A percentile compares a stretch with the other conserved stretches of the same genome.
Conservation (phyloP, 176 grass and related monocot species). For the Eleusine indica region DNA sequence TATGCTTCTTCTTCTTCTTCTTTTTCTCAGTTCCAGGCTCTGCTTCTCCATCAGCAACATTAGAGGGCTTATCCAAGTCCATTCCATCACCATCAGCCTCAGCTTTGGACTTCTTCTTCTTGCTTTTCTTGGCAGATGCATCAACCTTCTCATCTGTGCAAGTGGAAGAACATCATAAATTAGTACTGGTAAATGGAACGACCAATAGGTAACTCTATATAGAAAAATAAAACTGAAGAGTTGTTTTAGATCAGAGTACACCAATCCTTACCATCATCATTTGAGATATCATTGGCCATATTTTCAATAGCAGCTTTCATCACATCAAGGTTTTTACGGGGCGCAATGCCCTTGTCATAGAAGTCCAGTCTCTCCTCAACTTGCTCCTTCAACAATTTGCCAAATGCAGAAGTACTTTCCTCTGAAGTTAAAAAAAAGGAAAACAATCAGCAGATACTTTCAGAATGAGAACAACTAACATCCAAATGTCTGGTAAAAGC, state of each 20-base stretch:
- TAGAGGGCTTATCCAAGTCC: conserved; percentile 54
- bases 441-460: conserved; percentile 23
- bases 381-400: conserved; percentile 87
- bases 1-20: conserved; percentile 77
- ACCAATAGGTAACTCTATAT: not conserved
- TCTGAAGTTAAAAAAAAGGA: conserved; percentile 49
- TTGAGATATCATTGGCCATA: conserved; percentile 26
- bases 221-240: not conserved
- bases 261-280: conserved; percentile 47
- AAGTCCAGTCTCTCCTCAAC: conserved; percentile 95
- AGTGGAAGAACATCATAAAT: not conserved
- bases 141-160: conserved; percentile 43
- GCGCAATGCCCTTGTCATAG: conserved; percentile 90
- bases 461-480: not conserved
- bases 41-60: conserved; percentile 41
- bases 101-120: conserved; percentile 62
- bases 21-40: conserved; percentile 72
- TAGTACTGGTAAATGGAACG: not conserved
- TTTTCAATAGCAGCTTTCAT: conserved; percentile 87
- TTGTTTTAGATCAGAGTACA: not conserved
- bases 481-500: not conserved
- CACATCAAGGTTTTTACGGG: conserved; percentile 94
- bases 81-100: conserved; percentile 56
- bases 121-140: conserved; percentile 61
- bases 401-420: conserved; percentile 64